phyloP scores from a whole-genome alignment of 441 rosid species.

The Corymbia citriodora region DNA sequence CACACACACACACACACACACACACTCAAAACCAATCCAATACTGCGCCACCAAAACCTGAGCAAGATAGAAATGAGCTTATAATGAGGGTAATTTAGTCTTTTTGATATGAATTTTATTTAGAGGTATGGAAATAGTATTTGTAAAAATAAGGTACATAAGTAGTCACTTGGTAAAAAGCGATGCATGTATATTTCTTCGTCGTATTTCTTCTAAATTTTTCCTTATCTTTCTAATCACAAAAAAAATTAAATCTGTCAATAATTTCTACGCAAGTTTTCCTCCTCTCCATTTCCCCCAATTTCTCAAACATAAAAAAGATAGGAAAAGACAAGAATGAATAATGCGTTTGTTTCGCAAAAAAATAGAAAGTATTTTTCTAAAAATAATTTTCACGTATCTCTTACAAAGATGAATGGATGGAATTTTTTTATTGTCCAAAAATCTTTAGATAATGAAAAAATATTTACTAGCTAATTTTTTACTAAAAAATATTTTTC shows the following conservation, averaged over 20 bases:
- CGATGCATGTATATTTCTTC: neutral
- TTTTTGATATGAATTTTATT: neutral
- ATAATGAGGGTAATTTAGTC: neutral
- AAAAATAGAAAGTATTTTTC: no score
- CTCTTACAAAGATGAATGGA: no score
- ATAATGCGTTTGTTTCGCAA: neutral
- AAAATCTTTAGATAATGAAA: neutral
- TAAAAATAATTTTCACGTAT: no score
- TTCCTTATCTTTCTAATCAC: neutral
- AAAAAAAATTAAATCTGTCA: neutral
- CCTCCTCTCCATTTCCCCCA: neutral
- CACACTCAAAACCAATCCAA: neutral
- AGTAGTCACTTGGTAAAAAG: neutral
- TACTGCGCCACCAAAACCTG: neutral
- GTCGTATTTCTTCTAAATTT: neutral
- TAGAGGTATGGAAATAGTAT: neutral
- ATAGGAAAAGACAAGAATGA: neutral
- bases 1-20: no score
- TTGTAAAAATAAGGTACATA: neutral
- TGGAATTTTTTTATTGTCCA: neutral
- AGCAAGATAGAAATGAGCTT: neutral
- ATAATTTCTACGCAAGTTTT: neutral
- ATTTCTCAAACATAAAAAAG: neutral
- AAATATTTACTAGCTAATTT: no score
- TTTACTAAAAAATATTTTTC: no score